These are phyloP conservation scores for Dipteronia sinensis DNA, from an alignment of 345 rosid genomes.

Conservation along the genomic window DNA sequence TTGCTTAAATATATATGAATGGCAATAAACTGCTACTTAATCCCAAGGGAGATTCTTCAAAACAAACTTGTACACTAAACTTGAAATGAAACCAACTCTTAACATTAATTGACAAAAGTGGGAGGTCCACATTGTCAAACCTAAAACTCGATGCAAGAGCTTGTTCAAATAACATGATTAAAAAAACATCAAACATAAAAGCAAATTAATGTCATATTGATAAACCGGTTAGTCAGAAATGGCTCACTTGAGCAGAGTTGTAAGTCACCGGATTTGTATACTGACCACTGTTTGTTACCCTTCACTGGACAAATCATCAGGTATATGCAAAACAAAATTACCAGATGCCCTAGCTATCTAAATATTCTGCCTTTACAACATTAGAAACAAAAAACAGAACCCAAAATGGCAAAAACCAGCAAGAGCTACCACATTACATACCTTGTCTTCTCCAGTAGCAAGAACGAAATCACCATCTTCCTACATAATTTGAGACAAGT, in stretches of 20 bases:
- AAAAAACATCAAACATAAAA: not conserved
- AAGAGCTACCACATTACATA: constrained; percentile 37
- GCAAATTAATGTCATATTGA: not conserved
- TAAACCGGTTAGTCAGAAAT: not conserved
- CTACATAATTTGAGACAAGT: constrained; percentile 50
- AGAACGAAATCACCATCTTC: constrained; percentile 89
- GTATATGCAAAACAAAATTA: not conserved
- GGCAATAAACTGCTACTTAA: not conserved
- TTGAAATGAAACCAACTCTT: not conserved
- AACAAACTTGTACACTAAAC: not conserved
- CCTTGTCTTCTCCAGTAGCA: constrained; percentile 80
- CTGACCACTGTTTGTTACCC: not conserved
- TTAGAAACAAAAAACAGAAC: constrained; percentile 1
- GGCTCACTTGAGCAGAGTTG: not conserved
- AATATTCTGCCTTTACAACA: constrained; percentile 11
- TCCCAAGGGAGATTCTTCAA: not conserved
- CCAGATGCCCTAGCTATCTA: constrained; percentile 6
- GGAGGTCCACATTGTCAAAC: not conserved
- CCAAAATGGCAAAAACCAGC: constrained; percentile 3
- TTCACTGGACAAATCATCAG: not conserved
- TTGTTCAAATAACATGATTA: not conserved
- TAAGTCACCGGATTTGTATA: not conserved
- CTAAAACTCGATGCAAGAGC: not conserved
- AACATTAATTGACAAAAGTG: not conserved
- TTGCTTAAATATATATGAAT: not conserved